A percentile compares a stretch with the other conserved stretches of the same genome.
phyloP scores from a whole-genome alignment of 441 rosid genomes.

The Flueggea neowawraea region DNA sequence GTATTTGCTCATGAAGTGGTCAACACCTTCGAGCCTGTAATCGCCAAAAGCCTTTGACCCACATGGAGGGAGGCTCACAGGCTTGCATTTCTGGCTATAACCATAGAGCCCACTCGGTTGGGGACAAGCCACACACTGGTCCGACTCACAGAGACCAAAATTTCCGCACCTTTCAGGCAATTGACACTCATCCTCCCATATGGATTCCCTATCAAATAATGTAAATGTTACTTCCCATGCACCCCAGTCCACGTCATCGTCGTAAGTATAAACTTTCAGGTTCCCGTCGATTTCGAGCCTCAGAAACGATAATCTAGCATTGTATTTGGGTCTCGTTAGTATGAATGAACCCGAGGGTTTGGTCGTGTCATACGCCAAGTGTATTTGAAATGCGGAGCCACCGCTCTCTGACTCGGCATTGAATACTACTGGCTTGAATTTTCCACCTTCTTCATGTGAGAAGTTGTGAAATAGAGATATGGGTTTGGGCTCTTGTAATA shows the following conservation, averaged over 20 bases:
- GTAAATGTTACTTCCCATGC: constrained; percentile 26
- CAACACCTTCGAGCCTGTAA: constrained; percentile 53
- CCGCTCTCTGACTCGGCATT: constrained; percentile 1
- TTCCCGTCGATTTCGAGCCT: constrained; percentile 31
- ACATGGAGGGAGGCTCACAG: constrained; percentile 12
- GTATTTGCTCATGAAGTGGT: constrained; percentile 52
- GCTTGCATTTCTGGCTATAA: constrained; percentile 44
- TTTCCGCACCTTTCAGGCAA: constrained; percentile 47
- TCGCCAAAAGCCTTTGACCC: constrained; percentile 26
- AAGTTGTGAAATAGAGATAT: constrained; percentile 21
- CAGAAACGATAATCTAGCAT: constrained; percentile 21
- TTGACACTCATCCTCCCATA: constrained; percentile 26
- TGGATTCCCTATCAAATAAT: constrained; percentile 17
- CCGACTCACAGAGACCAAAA: constrained; percentile 50
- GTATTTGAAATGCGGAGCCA: too few relatives aligned
- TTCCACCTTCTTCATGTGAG: not conserved
- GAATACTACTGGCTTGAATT: constrained; percentile 14
- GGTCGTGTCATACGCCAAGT: too few relatives aligned
- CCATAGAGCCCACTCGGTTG: constrained; percentile 38
- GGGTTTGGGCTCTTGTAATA: constrained; percentile 22
- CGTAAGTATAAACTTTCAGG: constrained; percentile 20
- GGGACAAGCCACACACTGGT: constrained; percentile 65
- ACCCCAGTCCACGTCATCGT: constrained; percentile 13
- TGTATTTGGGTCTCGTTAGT: constrained; percentile 23
- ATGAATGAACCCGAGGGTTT: too few relatives aligned